Conservation (phyloP, 2,329 filamentous ascomycete genomes). For the Fusarium chuoi region DNA sequence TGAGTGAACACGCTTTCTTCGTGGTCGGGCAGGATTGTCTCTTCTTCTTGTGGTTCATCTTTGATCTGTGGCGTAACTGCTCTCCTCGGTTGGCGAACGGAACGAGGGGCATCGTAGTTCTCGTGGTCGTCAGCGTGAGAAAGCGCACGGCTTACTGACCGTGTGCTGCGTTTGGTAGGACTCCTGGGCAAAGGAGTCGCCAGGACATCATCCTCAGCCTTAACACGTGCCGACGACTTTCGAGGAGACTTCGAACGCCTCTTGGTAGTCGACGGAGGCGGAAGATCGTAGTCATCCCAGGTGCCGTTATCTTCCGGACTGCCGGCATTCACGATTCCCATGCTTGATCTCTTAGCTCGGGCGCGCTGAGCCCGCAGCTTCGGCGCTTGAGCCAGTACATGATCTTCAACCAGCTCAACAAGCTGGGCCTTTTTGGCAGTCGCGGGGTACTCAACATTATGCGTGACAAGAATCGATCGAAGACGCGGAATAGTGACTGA, state of each 20-base stretch:
- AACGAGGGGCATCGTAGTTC: slow-evolving; percentile 51
- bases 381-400: slow-evolving; percentile 81
- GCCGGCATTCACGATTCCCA: slow-evolving; percentile 79
- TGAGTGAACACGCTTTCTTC: slow-evolving; percentile 79
- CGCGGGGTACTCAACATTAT: slow-evolving; percentile 86
- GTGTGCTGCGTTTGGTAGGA: slow-evolving; percentile 65
- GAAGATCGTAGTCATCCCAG: slow-evolving; percentile 68
- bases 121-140: slow-evolving; percentile 61
- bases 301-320: slow-evolving; percentile 73
- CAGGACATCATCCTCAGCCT: slow-evolving; percentile 62
- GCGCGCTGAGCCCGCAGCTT: slow-evolving; percentile 80
- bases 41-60: slow-evolving; percentile 59
- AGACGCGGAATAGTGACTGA: slow-evolving; percentile 87
- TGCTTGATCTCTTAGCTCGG: slow-evolving; percentile 85
- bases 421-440: slow-evolving; percentile 93
- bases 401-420: slow-evolving; percentile 81
- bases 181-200: slow-evolving; percentile 53
- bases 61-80: slow-evolving; percentile 65
- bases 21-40: slow-evolving; percentile 42
- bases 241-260: slow-evolving; percentile 66
- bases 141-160: slow-evolving; percentile 65
- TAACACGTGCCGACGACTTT: slow-evolving; percentile 63
- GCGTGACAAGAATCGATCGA: slow-evolving; percentile 89
- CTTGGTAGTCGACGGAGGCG: slow-evolving; percentile 59
- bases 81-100: slow-evolving; percentile 62